These are phyloP conservation scores for Asterophora lycoperdoides DNA, from an alignment of 768 basidiomycete species.

Conservation along the genomic window DNA sequence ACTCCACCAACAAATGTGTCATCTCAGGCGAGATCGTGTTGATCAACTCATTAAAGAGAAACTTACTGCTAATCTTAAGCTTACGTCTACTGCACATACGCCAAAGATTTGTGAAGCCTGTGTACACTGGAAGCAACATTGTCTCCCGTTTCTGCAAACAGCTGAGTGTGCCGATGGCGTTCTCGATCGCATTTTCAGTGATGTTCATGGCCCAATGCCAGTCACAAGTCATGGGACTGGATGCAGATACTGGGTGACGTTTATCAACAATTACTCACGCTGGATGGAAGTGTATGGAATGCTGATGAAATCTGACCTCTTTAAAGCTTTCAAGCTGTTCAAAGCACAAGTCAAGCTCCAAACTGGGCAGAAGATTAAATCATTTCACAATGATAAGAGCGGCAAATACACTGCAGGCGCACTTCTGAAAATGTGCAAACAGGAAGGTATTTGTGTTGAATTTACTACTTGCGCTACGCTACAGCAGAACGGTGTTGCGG, in stretches of 20 bases:
- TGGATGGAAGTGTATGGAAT: no score
- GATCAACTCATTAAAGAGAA: neutral
- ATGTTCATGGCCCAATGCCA: no score
- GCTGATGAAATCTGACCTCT: constrained; percentile 14
- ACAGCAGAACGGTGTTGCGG: constrained; percentile 42
- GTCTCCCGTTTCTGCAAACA: no score
- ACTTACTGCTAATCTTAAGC: neutral
- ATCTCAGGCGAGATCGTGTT: neutral
- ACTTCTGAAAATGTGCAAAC: constrained; percentile 19
- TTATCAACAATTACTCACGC: constrained; percentile 1
- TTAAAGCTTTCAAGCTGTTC: no score
- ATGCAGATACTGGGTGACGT: constrained; percentile 5
- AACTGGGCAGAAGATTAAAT: no score
- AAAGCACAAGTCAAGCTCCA: no score
- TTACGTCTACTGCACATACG: neutral
- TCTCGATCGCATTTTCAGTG: no score
- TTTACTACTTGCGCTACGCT: constrained; percentile 24
- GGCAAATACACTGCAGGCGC: constrained; percentile 29
- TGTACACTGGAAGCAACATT: constrained; percentile 3
- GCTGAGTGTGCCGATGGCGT: no score
- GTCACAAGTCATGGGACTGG: neutral
- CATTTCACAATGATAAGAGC: constrained; percentile 30
- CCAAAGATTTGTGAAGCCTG: constrained; percentile 3
- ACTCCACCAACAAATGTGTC: constrained; percentile 6
- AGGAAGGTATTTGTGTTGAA: constrained; percentile 22